phyloP scores from a whole-genome alignment of 2,329 filamentous ascomycete genomes.

The Neurospora sp. region DNA sequence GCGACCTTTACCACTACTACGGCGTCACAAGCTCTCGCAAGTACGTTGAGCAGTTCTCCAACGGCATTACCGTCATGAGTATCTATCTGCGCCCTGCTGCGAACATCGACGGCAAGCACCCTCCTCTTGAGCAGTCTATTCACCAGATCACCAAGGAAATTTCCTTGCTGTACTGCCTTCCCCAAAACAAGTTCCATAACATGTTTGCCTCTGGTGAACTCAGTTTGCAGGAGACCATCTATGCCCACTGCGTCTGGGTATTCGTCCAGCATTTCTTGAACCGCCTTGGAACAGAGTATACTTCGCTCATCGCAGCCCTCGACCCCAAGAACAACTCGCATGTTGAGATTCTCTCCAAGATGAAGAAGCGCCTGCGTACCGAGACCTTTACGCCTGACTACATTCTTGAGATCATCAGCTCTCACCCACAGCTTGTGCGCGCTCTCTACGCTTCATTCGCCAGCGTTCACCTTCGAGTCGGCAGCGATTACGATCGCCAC shows the following conservation, averaged over 20 bases:
- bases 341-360: slow-evolving; percentile 77
- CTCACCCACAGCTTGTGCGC: slow-evolving; percentile 79
- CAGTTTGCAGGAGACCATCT: slow-evolving; percentile 92
- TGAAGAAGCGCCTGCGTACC: slow-evolving; percentile 88
- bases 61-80: slow-evolving; percentile 94
- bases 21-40: slow-evolving; percentile 92
- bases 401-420: slow-evolving; percentile 92
- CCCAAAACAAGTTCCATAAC: slow-evolving; percentile 89
- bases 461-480: slow-evolving; percentile 60
- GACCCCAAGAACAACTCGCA: slow-evolving; percentile 75
- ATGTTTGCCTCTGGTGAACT: slow-evolving; percentile 79
- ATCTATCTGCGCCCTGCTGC: slow-evolving; percentile 75
- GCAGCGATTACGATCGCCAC: slow-evolving; percentile 39
- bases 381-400: slow-evolving; percentile 98
- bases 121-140: slow-evolving; percentile 86
- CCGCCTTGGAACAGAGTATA: slow-evolving; percentile 84
- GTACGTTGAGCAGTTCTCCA: slow-evolving; percentile 98
- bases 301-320: slow-evolving; percentile 70
- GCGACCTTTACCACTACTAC: slow-evolving; percentile 97
- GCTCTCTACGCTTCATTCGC: slow-evolving; percentile 88
- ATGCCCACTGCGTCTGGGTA: slow-evolving; percentile 94
- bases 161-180: slow-evolving; percentile 92
- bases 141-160: slow-evolving; percentile 99
- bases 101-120: slow-evolving; percentile 47
- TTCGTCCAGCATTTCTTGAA: slow-evolving; percentile 98